A percentile compares a stretch with the other conserved stretches of the same genome.
These are phyloP conservation scores for Cyclostephanos tholiformis DNA, from an alignment of 108 stramenopile species.

Conservation along the genomic window DNA sequence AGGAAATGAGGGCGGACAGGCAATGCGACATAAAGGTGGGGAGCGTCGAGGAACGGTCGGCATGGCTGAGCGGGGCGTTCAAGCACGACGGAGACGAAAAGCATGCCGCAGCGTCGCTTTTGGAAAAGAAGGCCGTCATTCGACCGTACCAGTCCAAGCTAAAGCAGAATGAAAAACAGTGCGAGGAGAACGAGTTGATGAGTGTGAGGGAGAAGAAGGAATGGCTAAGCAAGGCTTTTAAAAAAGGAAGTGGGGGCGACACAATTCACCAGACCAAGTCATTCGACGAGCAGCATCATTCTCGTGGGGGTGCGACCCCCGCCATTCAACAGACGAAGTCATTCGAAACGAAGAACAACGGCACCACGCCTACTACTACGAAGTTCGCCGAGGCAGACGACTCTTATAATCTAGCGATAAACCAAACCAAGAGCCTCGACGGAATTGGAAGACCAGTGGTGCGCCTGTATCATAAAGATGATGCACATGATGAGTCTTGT, in stretches of 20 bases:
- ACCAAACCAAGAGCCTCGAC: constrained; percentile 26
- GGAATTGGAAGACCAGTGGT: constrained; percentile 14
- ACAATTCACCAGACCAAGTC: constrained; percentile 1
- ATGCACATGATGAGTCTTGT: background rate
- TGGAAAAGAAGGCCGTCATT: constrained; percentile 8
- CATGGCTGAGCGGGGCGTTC: constrained; percentile 37
- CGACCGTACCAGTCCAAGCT: constrained; percentile 31
- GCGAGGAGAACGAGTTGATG: constrained; percentile 16
- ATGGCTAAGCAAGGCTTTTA: constrained; percentile 53
- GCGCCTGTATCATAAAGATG: constrained; percentile 25
- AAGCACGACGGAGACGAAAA: constrained; percentile 26
- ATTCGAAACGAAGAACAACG: constrained; percentile 9
- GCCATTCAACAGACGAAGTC: constrained; percentile 16
- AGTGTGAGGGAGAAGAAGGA: constrained; percentile 47
- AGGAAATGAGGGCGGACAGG: background rate
- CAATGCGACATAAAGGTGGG: constrained; percentile 33
- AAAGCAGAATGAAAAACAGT: constrained; percentile 15
- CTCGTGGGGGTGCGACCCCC: background rate
- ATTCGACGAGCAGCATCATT: background rate
- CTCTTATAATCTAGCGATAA: background rate
- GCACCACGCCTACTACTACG: background rate
- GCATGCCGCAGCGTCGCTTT: background rate
- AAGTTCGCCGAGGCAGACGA: constrained; percentile 17
- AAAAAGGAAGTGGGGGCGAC: constrained; percentile 7
- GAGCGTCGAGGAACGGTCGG: constrained; percentile 33